Conservation (phyloP, 345 rosid genomes). For the Linum trigynum region DNA sequence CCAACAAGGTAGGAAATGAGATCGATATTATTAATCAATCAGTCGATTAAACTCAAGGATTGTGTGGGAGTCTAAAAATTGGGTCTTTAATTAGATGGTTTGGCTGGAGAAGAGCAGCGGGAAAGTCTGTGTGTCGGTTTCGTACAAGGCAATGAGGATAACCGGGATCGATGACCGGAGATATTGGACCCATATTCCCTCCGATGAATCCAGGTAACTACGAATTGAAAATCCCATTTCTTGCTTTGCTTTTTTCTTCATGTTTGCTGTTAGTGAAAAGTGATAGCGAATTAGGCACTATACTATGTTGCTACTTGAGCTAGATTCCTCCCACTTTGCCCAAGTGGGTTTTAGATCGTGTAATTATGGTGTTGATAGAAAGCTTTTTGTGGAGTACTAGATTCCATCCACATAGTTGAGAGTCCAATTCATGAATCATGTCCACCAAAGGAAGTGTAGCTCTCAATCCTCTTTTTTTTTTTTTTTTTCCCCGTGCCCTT, state of each 20-base stretch:
- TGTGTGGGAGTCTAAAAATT: too few species aligned
- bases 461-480: too few species aligned
- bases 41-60: background rate
- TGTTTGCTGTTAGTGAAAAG: too few species aligned
- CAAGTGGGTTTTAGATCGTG: too few species aligned
- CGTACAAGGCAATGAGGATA: slow-evolving; percentile 70
- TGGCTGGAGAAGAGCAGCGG: slow-evolving; percentile 81
- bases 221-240: background rate
- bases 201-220: slow-evolving; percentile 74
- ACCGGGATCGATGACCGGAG: slow-evolving; percentile 86
- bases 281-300: too few species aligned
- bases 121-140: slow-evolving; percentile 49
- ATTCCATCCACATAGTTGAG: too few species aligned
- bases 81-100: slow-evolving; percentile 37
- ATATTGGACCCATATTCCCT: slow-evolving; percentile 70
- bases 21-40: background rate
- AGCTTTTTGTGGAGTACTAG: background rate
- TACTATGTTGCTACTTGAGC: background rate
- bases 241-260: background rate
- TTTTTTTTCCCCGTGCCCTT: too few species aligned
- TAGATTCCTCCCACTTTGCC: background rate
- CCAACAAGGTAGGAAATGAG: slow-evolving; percentile 43
- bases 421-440: too few species aligned
- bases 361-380: background rate
- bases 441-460: too few species aligned